These are phyloP conservation scores for Nitzschia sp. DNA, from an alignment of 108 stramenopile species.

Conservation along the genomic window DNA sequence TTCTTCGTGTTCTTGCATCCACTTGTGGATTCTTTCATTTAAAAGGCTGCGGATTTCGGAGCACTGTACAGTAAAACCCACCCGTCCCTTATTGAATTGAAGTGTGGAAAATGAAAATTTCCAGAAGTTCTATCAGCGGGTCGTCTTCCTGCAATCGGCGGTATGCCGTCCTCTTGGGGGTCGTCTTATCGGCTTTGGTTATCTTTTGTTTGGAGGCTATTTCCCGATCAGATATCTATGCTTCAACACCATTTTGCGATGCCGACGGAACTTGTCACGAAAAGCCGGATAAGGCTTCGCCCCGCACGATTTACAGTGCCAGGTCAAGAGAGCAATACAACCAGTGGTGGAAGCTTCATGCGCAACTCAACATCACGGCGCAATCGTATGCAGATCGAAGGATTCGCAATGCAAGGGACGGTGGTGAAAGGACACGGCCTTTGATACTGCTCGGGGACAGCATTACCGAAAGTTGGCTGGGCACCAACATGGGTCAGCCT, in stretches of 20 bases:
- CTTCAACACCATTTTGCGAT: slow-evolving; percentile 31
- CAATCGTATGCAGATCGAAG: slow-evolving; percentile 21
- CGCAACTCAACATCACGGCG: slow-evolving; percentile 14
- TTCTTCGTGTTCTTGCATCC: too few relatives aligned
- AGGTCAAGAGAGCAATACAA: slow-evolving; percentile 26
- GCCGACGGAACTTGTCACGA: slow-evolving; percentile 40
- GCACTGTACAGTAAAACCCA: too few relatives aligned
- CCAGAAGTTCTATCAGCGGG: neutral
- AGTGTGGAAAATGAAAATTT: neutral
- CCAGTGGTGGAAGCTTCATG: slow-evolving; percentile 33
- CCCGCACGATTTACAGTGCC: slow-evolving; percentile 45
- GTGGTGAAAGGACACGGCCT: slow-evolving; percentile 6
- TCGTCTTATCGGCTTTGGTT: neutral
- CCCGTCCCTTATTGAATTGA: too few relatives aligned
- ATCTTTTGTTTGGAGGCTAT: neutral
- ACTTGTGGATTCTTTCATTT: too few relatives aligned
- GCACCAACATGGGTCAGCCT: slow-evolving; percentile 37
- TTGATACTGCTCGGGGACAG: slow-evolving; percentile 61
- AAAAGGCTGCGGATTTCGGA: too few relatives aligned
- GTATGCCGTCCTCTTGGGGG: neutral
- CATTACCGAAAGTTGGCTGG: slow-evolving; percentile 59
- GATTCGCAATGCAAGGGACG: neutral
- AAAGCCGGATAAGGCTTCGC: slow-evolving; percentile 31
- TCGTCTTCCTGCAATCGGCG: neutral
- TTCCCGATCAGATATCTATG: neutral